A percentile compares a stretch with the other conserved stretches of the same genome.
These are phyloP conservation scores for Leptomonas pyrrhocoris DNA, from an alignment of 208 protist species.

Conservation along the genomic window DNA sequence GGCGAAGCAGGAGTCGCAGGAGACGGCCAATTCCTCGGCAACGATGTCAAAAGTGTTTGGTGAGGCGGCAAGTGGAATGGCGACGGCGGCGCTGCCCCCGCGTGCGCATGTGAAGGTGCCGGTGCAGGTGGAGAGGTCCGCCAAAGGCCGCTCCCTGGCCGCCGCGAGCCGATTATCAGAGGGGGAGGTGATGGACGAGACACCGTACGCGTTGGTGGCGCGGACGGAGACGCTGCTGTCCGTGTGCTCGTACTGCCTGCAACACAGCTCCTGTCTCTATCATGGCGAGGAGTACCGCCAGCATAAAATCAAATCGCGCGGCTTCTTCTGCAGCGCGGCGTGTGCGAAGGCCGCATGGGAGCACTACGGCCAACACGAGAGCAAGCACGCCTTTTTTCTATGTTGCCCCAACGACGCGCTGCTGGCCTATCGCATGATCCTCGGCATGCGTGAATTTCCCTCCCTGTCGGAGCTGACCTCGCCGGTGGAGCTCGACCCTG, in stretches of 20 bases:
- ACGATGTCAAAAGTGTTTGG: slow-evolving; percentile 54
- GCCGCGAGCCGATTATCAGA: slow-evolving; percentile 46
- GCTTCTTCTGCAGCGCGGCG: slow-evolving; percentile 81
- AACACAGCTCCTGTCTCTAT: slow-evolving; percentile 72
- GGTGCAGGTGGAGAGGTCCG: slow-evolving; percentile 30
- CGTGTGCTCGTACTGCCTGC: slow-evolving; percentile 82
- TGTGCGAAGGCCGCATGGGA: slow-evolving; percentile 72
- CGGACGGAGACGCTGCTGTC: slow-evolving; percentile 73
- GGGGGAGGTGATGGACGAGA: slow-evolving; percentile 65
- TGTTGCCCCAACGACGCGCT: slow-evolving; percentile 85
- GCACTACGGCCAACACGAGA: slow-evolving; percentile 73
- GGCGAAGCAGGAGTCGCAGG: slow-evolving; percentile 36
- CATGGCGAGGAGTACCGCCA: slow-evolving; percentile 60
- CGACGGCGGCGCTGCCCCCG: slow-evolving; percentile 33
- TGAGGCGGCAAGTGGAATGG: slow-evolving; percentile 27
- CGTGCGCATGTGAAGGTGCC: slow-evolving; percentile 31
- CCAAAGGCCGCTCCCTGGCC: slow-evolving; percentile 49
- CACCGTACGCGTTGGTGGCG: slow-evolving; percentile 60
- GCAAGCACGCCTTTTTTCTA: slow-evolving; percentile 74
- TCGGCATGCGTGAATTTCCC: slow-evolving; percentile 36
- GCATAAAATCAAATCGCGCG: slow-evolving; percentile 61
- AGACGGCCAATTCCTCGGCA: slow-evolving; percentile 44
- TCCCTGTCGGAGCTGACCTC: slow-evolving; percentile 26
- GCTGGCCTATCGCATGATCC: slow-evolving; percentile 70
- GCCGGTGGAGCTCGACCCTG: slow-evolving; percentile 42